Percentiles rank a stretch among this genome's conserved stretches.
phyloP scores from a whole-genome alignment of 1,139 yeast genomes.

The Kodamaea plutei region DNA sequence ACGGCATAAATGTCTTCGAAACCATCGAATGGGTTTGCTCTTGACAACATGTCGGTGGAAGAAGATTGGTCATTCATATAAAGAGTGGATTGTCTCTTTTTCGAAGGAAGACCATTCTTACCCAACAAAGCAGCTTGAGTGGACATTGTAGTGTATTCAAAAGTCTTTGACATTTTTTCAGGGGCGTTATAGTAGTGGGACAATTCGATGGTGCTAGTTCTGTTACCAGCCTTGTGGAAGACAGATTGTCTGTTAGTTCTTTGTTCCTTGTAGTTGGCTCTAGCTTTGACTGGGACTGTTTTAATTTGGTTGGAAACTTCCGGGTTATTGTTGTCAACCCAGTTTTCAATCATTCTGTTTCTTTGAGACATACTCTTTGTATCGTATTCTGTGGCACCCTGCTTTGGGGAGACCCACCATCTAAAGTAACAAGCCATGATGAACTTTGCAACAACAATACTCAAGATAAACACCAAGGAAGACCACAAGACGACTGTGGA shows the following conservation, averaged over 20 bases:
- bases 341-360: slow-evolving; percentile 66
- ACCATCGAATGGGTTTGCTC: slow-evolving; percentile 38
- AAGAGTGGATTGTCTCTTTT: slow-evolving; percentile 19
- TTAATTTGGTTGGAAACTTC: slow-evolving; percentile 50
- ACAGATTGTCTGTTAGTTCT: slow-evolving; percentile 45
- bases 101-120: slow-evolving; percentile 11
- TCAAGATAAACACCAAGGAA: slow-evolving; percentile 77
- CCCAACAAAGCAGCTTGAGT: slow-evolving; percentile 48
- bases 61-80: slow-evolving; percentile 33
- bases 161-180: slow-evolving; percentile 36
- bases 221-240: slow-evolving; percentile 34
- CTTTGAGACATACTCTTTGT: slow-evolving; percentile 43
- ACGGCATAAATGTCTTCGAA: slow-evolving; percentile 32
- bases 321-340: slow-evolving; percentile 58
- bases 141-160: slow-evolving; percentile 53
- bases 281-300: slow-evolving; percentile 48
- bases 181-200: slow-evolving; percentile 39
- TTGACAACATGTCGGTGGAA: slow-evolving; percentile 16
- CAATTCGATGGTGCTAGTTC: slow-evolving; percentile 39
- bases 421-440: slow-evolving; percentile 83
- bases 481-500: slow-evolving; percentile 76
- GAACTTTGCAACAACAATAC: slow-evolving; percentile 75
- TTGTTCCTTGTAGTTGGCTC: slow-evolving; percentile 45
- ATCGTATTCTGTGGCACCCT: slow-evolving; percentile 70
- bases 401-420: slow-evolving; percentile 73